Evolutionary conservation across 495 filamentous ascomycete species (phyloP), one percentile per base, ranked within the genome.

Genomic region (Penicillium fimorum): DNA sequence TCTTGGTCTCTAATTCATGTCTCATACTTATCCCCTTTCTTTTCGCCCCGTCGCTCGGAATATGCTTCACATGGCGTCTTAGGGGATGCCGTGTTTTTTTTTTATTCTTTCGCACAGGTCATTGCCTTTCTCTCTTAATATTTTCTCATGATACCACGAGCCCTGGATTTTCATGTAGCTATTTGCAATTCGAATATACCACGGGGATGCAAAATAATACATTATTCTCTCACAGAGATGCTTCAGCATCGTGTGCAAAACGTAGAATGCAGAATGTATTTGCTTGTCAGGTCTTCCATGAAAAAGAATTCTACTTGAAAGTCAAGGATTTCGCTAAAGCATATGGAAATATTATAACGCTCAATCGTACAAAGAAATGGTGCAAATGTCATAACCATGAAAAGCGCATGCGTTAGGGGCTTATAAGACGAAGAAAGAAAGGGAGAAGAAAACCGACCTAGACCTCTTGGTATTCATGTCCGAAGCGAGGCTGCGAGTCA

Each of bases 71-170:
- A 27, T 50, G 48, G 37, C 37, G n/a, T 42, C 25, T 13, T 37
- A 32, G 18, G 8, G n/a, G 17, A 7, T 24, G 15, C 20, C 38
- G 53, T 44, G 42, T 33, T 20, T 50, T 54, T 37, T 41, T n/a
- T 50, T 53, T 43, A 18, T 43, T 46, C 9, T 37, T 37, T 44
- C 35, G 18, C 30, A 47, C 44, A 9, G 3, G 20, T 18, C 40
- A 38, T 61, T 32, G 20, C 20, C 25, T 51, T 50, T 27, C 25
- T 17, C 22, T 22, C 13, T 55, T 58, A 27, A 18, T 40, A 46
- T 46, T 48, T 53, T 38, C 46, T 40, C 48, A 74, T 75, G 74
- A 76, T 76, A 76, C 74, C 72, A 75, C 65, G 63, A 66, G 64
- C 63, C 47, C 59, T 63, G 64, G 60, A 57, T 62, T 44, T 58